These are phyloP conservation scores for Annulohypoxylon maeteangense DNA, from an alignment of 495 filamentous ascomycete species.

Conservation along the genomic window DNA sequence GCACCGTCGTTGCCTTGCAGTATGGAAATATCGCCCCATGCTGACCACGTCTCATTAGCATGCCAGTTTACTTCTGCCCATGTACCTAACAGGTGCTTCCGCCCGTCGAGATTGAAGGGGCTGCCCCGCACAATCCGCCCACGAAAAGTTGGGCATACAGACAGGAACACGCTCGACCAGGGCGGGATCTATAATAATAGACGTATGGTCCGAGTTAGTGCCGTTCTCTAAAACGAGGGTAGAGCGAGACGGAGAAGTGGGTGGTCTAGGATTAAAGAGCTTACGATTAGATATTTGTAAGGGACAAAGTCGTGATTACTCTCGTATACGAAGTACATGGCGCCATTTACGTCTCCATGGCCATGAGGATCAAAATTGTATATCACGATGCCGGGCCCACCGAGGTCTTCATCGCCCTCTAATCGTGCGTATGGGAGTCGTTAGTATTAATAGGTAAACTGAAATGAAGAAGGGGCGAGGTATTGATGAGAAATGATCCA, in stretches of 20 bases:
- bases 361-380: conserved; percentile 31
- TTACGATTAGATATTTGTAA: conserved; percentile 29
- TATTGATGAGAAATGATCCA: background rate
- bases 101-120: conserved; percentile 15
- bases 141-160: conserved; percentile 29
- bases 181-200: conserved; percentile 23
- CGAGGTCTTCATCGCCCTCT: conserved; percentile 30
- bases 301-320: conserved; percentile 36
- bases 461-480: background rate
- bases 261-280: background rate
- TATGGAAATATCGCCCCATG: conserved; percentile 39
- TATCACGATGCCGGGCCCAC: conserved; percentile 28
- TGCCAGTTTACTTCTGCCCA: conserved; percentile 40
- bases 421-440: background rate
- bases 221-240: background rate
- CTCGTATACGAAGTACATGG: conserved; percentile 37
- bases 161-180: conserved; percentile 20
- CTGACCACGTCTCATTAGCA: conserved; percentile 21
- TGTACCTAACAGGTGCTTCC: conserved; percentile 30
- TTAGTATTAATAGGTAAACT: conserved; percentile 3
- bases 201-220: background rate
- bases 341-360: conserved; percentile 19
- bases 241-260: background rate
- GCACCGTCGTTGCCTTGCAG: conserved; percentile 37
- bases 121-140: conserved; percentile 32